Evolutionary conservation across 192 early-diverging fungal species (phyloP).

Genomic region (Powellomyces hirtus): DNA sequence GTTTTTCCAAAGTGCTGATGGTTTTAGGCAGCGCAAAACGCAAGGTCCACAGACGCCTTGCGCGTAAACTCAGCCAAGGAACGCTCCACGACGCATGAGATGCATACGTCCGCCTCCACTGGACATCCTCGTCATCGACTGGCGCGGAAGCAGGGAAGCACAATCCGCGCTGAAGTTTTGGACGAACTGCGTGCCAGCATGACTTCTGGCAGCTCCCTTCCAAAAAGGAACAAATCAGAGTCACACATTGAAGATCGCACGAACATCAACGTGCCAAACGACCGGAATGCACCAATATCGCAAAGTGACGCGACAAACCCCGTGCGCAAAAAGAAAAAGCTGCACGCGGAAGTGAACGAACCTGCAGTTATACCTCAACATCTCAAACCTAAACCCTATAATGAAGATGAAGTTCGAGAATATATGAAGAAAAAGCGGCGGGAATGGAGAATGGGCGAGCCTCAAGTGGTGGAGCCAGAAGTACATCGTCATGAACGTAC

Average conservation of each 20-base stretch:
- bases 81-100: neutral
- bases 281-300: no score
- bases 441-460: neutral
- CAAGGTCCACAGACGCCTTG: no score
- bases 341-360: neutral
- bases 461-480: neutral
- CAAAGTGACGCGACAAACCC: no score
- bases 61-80: no score
- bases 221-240: neutral
- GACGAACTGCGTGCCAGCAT: neutral
- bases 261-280: neutral
- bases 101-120: neutral
- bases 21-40: neutral
- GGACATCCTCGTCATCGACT: neutral
- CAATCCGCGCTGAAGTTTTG: neutral
- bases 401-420: slow-evolving; percentile 1
- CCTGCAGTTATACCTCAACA: neutral
- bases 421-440: slow-evolving; percentile 11
- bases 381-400: slow-evolving; percentile 1
- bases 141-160: neutral
- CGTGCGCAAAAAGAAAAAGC: neutral
- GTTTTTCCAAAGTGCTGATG: neutral
- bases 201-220: neutral
- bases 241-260: neutral
- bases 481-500: neutral